phyloP scores from a whole-genome alignment of 1,284 basidiomycete genomes.

The Cryptococcus depauperatus region DNA sequence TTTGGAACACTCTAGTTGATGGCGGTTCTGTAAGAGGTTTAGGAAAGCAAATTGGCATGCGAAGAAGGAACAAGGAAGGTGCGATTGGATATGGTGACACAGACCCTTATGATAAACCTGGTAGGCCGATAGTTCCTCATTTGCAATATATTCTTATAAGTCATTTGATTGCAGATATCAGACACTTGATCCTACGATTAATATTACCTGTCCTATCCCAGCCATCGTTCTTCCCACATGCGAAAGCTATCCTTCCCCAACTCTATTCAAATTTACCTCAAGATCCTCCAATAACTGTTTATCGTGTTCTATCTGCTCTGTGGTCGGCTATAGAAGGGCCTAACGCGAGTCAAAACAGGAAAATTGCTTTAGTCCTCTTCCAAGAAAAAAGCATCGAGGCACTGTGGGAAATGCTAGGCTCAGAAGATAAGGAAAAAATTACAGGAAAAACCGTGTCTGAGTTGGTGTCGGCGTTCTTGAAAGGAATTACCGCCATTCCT shows the following conservation, averaged over 20 bases:
- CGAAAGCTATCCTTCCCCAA: conserved; percentile 31
- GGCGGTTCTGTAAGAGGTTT: conserved; percentile 37
- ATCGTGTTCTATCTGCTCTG: conserved; percentile 37
- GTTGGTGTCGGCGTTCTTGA: conserved; percentile 75
- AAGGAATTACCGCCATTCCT: conserved; percentile 75
- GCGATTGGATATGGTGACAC: conserved; percentile 27
- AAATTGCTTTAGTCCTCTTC: conserved; percentile 36
- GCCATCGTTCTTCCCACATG: conserved; percentile 29
- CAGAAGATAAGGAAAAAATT: conserved; percentile 56
- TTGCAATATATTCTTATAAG: no score
- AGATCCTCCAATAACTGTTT: conserved; percentile 43
- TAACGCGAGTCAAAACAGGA: conserved; percentile 29
- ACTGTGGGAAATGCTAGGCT: conserved; percentile 69
- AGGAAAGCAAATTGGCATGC: conserved; percentile 43
- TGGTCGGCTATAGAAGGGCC: conserved; percentile 37
- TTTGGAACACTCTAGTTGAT: conserved; percentile 37
- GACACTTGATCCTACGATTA: conserved; percentile 38
- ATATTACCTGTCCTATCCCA: conserved; percentile 36
- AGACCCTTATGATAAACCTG: conserved; percentile 40
- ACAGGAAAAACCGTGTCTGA: conserved; percentile 56
- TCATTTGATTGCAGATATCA: no score
- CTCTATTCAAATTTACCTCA: conserved; percentile 33
- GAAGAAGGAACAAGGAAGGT: conserved; percentile 39
- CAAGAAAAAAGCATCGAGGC: conserved; percentile 55
- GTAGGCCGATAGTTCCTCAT: no score